Evolutionary conservation across 306 rosid genomes (phyloP).

Genomic region (Prosopis cineraria): DNA sequence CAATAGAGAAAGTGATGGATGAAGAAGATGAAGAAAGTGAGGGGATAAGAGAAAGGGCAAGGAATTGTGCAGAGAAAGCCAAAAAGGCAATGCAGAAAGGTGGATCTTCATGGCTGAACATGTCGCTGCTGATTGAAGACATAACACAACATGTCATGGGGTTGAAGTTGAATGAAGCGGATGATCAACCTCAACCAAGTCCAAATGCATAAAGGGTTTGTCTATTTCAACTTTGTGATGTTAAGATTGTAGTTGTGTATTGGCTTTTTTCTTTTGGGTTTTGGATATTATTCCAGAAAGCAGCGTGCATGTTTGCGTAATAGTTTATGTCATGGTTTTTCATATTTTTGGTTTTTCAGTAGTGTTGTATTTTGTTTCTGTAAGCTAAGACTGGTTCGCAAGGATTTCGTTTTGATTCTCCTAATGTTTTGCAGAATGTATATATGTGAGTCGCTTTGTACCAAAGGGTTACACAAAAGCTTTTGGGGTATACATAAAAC

Average conservation of each 20-base stretch:
- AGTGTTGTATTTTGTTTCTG: too few relatives aligned
- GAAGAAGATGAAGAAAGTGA: conserved; percentile 28
- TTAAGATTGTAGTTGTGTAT: not conserved
- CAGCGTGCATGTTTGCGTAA: not conserved
- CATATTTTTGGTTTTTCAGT: not conserved
- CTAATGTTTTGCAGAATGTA: too few relatives aligned
- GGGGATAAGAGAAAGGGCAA: conserved; percentile 44
- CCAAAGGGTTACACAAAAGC: too few relatives aligned
- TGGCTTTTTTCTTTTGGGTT: not conserved
- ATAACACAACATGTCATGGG: conserved; percentile 16
- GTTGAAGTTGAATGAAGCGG: not conserved
- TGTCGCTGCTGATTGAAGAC: conserved; percentile 39
- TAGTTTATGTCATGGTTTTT: not conserved
- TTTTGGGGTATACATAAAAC: too few relatives aligned
- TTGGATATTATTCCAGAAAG: not conserved
- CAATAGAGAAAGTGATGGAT: conserved; percentile 47
- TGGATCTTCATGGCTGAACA: conserved; percentile 48
- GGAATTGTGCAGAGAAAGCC: conserved; percentile 36
- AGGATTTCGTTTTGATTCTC: too few relatives aligned
- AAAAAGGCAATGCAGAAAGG: conserved; percentile 43
- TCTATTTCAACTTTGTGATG: not conserved
- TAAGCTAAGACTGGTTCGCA: too few relatives aligned
- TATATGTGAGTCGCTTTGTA: too few relatives aligned
- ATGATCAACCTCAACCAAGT: not conserved
- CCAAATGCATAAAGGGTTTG: conserved; percentile 4